Conservation (phyloP, 371 early-diverging fungal genomes). For the Phascolomyces articulosus region DNA sequence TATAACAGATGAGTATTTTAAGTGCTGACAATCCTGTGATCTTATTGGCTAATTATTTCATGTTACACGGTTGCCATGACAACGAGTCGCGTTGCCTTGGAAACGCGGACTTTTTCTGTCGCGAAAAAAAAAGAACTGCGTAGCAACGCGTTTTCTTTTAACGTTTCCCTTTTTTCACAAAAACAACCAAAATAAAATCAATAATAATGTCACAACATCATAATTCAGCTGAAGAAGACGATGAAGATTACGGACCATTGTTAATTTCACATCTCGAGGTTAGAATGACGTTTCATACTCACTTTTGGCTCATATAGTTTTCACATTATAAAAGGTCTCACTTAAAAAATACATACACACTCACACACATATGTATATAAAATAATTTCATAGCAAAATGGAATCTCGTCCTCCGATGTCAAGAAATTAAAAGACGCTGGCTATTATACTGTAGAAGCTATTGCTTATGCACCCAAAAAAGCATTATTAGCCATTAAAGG, state of each 20-base stretch:
- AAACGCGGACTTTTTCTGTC: not conserved
- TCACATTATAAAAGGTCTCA: too few species aligned
- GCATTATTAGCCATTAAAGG: constrained; percentile 93
- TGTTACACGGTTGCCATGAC: constrained; percentile 5
- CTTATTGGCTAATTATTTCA: too few species aligned
- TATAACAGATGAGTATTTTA: too few species aligned
- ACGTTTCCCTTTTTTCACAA: not conserved
- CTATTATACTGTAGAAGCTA: constrained; percentile 92
- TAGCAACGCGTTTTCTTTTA: not conserved
- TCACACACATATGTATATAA: too few species aligned
- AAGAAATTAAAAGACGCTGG: constrained; percentile 94
- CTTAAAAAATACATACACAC: too few species aligned
- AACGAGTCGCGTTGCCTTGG: not conserved
- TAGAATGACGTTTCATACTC: too few species aligned
- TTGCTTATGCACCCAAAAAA: constrained; percentile 98
- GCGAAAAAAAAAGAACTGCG: not conserved
- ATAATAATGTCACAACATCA: constrained; percentile 23
- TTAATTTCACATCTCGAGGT: constrained; percentile 29
- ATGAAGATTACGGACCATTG: constrained; percentile 32
- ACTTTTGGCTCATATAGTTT: too few species aligned
- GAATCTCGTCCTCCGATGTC: constrained; percentile 84
- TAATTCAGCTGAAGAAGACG: constrained; percentile 13
- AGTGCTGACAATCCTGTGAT: too few species aligned
- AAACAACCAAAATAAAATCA: too few species aligned
- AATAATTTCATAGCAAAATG: constrained; percentile 85